Conservation (phyloP, 768 basidiomycete genomes). For the Mycena kentingensis region DNA sequence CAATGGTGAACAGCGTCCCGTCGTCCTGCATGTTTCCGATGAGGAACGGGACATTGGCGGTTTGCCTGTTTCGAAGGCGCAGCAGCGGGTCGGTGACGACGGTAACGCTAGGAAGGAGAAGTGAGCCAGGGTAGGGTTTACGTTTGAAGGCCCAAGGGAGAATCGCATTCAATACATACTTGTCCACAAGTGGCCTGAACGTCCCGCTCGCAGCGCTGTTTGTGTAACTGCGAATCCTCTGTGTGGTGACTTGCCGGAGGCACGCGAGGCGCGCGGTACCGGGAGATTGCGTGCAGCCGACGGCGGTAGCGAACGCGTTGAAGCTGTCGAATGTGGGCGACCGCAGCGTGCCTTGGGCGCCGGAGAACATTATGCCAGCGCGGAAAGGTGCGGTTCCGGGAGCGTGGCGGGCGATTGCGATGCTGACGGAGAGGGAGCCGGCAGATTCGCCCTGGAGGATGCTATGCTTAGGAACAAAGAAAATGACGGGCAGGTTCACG, state of each 20-base stretch:
- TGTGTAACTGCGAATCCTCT: constrained; percentile 19
- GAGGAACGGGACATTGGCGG: constrained; percentile 22
- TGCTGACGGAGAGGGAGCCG: constrained; percentile 4
- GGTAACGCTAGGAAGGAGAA: constrained; percentile 11
- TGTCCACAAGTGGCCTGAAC: constrained; percentile 14
- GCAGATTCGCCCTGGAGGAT: constrained; percentile 13
- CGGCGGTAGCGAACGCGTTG: constrained; percentile 15
- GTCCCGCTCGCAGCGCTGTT: constrained; percentile 13
- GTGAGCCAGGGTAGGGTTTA: no score
- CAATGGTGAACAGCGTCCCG: constrained; percentile 21
- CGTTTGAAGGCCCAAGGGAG: no score
- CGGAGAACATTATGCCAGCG: constrained; percentile 17
- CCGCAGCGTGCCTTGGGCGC: background rate
- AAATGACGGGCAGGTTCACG: background rate
- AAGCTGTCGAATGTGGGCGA: constrained; percentile 16
- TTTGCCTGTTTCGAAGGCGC: constrained; percentile 18
- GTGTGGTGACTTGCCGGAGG: constrained; percentile 24
- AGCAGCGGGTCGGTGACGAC: constrained; percentile 17
- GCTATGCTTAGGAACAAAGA: background rate
- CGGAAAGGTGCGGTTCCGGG: constrained; percentile 12
- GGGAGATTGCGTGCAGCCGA: constrained; percentile 21
- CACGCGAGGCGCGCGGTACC: constrained; percentile 26
- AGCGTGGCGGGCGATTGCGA: background rate
- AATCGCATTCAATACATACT: constrained; percentile 17
- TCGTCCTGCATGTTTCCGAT: constrained; percentile 25